Base-by-base conservation (phyloP, 441 rosid genomes). In the Kokia cookei region DNA sequence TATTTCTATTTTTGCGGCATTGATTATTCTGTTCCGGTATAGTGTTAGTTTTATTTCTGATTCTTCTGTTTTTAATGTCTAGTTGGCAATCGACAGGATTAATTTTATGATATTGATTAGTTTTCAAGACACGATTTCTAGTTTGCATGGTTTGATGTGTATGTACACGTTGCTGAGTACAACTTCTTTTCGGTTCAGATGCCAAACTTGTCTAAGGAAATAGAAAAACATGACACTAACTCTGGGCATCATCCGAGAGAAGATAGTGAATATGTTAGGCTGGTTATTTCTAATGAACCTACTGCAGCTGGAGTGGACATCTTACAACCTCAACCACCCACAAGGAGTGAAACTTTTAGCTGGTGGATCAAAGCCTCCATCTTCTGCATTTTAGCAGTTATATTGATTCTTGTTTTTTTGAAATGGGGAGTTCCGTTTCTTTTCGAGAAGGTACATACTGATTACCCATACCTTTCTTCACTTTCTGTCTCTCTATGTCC, bases 351-450 rank as follows among this genome's bases (percentile, higher is more conserved):
- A 42, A 78, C 82, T 69, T 15, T 78, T 35, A 29, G 81, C 65
- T 88, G 95, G 97, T 90, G 98, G 96, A 66, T 81, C 75, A 92
- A 87, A 79, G 86, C 81, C 70, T 65, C 91, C 1, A 37, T 79
- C 1, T 70, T 83, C 22, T 82, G 71, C 75, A 40, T 77, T 66
- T 14, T 89, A 42, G 5, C 71, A n/a, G 55, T 83, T 61, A 29
- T 87, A 27, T 43, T 78, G 43, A 29, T 75, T 17, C 84, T 91
- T 60, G 2, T 84, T 70, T 84, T 90, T 54, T 65, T 90, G 50
- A 89, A 91, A 80, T 94, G 97, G 99, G 99, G 92, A 42, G 81
- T 85, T 63, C 97, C 98, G 0, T 90, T 94, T 80, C 80, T 91
- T 40, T 89, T 88, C 26, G 72, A 85, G 85, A 90, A 93, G 94